A percentile compares a stretch with the other conserved stretches of the same genome.
phyloP scores from a whole-genome alignment of 345 rosid genomes.

The Erysimum cheiranthoides region DNA sequence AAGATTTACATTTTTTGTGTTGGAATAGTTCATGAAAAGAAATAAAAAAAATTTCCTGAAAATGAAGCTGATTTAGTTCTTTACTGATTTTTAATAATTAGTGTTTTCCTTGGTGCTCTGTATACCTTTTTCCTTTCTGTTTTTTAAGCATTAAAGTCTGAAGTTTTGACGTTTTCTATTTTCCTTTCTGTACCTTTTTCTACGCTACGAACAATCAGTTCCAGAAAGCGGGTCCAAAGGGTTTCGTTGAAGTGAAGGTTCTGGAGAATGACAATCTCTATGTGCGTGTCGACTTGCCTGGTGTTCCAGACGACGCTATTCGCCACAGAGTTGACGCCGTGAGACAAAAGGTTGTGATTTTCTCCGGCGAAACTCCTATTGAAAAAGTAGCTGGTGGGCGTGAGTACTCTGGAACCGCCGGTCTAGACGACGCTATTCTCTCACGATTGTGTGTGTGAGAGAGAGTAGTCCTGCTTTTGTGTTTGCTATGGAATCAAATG shows the following conservation, averaged over 20 bases:
- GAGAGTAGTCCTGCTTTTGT: not conserved
- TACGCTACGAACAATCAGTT: slow-evolving; percentile 42
- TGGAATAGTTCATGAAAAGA: not conserved
- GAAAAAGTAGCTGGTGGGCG: not conserved
- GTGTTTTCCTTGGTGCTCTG: not conserved
- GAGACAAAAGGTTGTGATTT: slow-evolving; percentile 31
- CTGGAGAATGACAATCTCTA: slow-evolving; percentile 16
- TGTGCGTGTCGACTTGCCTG: slow-evolving; percentile 40
- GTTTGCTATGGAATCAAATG: not conserved
- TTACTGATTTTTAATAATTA: not conserved
- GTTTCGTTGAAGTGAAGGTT: slow-evolving; percentile 29
- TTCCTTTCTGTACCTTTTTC: too few species aligned
- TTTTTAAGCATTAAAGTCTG: too few species aligned
- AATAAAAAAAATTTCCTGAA: too few species aligned
- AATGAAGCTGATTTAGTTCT: not conserved
- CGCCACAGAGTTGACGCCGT: slow-evolving; percentile 29
- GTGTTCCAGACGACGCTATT: slow-evolving; percentile 27
- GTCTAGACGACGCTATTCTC: too few species aligned
- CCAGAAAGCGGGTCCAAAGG: slow-evolving; percentile 30
- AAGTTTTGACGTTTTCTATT: not conserved
- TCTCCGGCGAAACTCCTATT: slow-evolving; percentile 22
- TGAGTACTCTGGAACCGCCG: slow-evolving; percentile 33
- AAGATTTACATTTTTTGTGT: not conserved
- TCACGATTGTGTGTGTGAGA: not conserved
- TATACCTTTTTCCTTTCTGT: not conserved